A percentile compares a stretch with the other conserved stretches of the same genome.
phyloP scores from a whole-genome alignment of 192 early-diverging fungal genomes.

The Glomus cerebriforme region DNA sequence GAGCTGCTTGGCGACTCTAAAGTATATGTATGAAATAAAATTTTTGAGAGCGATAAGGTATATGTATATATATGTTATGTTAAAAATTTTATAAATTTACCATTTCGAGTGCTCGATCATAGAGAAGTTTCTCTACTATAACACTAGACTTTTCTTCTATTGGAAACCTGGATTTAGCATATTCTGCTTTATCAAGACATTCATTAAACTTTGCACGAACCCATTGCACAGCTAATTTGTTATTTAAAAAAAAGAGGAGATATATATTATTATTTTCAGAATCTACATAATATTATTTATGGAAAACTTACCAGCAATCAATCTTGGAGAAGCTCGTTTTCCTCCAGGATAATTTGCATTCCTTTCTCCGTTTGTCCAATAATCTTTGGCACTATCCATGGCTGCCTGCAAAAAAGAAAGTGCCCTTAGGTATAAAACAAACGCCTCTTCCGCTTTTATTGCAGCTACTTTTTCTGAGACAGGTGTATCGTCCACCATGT shows the following conservation, averaged over 20 bases:
- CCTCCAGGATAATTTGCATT: conserved; percentile 30
- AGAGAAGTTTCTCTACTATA: conserved; percentile 69
- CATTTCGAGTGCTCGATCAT: conserved; percentile 72
- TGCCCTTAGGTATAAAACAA: conserved; percentile 69
- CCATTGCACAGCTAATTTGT: conserved; percentile 80
- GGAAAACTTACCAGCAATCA: conserved; percentile 39
- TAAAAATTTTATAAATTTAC: no score
- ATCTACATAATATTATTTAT: background rate
- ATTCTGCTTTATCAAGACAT: conserved; percentile 82
- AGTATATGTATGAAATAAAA: background rate
- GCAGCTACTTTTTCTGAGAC: conserved; percentile 33
- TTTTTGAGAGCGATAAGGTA: background rate
- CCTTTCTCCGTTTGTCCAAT: conserved; percentile 55
- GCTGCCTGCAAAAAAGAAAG: conserved; percentile 65
- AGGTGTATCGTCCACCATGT: conserved; percentile 33
- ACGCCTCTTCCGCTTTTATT: conserved; percentile 65
- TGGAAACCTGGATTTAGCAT: conserved; percentile 53
- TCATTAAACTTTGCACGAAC: conserved; percentile 89
- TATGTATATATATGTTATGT: background rate
- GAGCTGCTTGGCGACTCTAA: conserved; percentile 61
- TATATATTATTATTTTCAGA: background rate
- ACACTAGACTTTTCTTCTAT: conserved; percentile 56
- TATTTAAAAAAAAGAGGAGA: conserved; percentile 36
- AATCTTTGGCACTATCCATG: conserved; percentile 55
- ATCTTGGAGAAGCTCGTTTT: conserved; percentile 41